Percentiles rank a stretch among this genome's conserved stretches.
Conservation (phyloP, 495 filamentous ascomycete species). For the Xylaria sp. region DNA sequence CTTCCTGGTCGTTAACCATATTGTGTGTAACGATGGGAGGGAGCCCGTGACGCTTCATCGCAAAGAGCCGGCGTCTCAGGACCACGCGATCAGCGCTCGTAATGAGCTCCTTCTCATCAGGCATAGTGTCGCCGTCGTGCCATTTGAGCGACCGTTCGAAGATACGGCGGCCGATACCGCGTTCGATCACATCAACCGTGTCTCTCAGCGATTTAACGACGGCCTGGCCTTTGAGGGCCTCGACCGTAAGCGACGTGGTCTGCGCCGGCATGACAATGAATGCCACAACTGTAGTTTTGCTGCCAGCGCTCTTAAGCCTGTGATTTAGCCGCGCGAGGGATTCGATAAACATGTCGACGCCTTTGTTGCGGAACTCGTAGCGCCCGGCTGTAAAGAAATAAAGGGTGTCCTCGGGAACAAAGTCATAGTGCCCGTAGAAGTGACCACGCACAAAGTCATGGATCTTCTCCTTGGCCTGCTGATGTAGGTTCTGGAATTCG, state of each 20-base stretch:
- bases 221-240: conserved; percentile 94
- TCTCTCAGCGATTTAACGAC: conserved; percentile 96
- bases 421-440: conserved; percentile 98
- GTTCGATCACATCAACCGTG: conserved; percentile 87
- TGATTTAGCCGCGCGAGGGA: conserved; percentile 94
- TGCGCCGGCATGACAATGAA: conserved; percentile 99
- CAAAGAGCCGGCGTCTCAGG: conserved; percentile 87
- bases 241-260: conserved; percentile 94
- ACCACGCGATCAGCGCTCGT: conserved; percentile 91
- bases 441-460: conserved; percentile 98
- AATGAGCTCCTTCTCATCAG: conserved; percentile 94
- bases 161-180: conserved; percentile 87
- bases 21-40: conserved; percentile 99
- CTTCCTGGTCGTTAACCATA: conserved; percentile 92
- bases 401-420: conserved; percentile 94
- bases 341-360: conserved; percentile 99
- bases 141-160: conserved; percentile 92
- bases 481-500: conserved; percentile 98
- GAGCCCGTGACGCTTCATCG: conserved; percentile 88
- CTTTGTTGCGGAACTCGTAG: conserved; percentile 98
- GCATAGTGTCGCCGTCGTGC: conserved; percentile 91
- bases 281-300: conserved; percentile 95
- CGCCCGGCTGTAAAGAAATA: conserved; percentile 97
- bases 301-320: conserved; percentile 80
- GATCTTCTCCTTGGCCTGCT: conserved; percentile 95